Evolutionary conservation across 345 rosid genomes (phyloP).

Genomic region (Kandelia obovata): DNA sequence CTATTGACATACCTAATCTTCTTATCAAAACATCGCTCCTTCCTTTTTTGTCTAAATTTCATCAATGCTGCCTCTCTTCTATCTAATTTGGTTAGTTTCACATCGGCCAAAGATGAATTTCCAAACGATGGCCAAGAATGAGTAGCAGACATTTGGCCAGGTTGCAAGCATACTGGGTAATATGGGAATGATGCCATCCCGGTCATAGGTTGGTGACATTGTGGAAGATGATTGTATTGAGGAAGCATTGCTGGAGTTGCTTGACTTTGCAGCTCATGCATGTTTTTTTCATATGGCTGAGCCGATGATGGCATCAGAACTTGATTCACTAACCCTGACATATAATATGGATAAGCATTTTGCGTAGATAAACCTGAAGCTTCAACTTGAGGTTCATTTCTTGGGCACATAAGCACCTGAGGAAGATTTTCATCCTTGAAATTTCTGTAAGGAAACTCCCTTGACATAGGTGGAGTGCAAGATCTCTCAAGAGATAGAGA

Average conservation of each 20-base stretch:
- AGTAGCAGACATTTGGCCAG: conserved; percentile 53
- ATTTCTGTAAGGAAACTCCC: conserved; percentile 44
- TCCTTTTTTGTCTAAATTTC: conserved; percentile 90
- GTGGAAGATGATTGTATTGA: conserved; percentile 66
- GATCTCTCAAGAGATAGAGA: conserved; percentile 55
- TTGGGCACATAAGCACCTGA: conserved; percentile 33
- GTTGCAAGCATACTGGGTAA: conserved; percentile 66
- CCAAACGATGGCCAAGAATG: conserved; percentile 71
- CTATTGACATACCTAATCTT: conserved; percentile 93
- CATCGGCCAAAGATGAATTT: conserved; percentile 47
- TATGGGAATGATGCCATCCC: conserved; percentile 72
- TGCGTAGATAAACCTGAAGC: conserved; percentile 47
- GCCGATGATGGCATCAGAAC: conserved; percentile 63
- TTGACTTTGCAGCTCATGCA: conserved; percentile 50
- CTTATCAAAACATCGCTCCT: conserved; percentile 94
- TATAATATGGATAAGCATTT: conserved; percentile 58
- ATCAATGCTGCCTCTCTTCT: conserved; percentile 89
- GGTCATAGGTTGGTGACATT: conserved; percentile 48
- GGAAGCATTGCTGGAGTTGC: conserved; percentile 45
- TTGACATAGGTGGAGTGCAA: conserved; percentile 55
- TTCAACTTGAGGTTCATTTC: conserved; percentile 47
- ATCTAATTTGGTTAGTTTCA: conserved; percentile 54
- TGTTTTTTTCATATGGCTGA: conserved; percentile 50
- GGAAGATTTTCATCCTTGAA: conserved; percentile 40
- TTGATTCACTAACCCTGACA: conserved; percentile 76